Percentiles rank a stretch among this genome's conserved stretches.
Conservation (phyloP, 768 basidiomycete species). For the Sporobolomyces roseus region DNA sequence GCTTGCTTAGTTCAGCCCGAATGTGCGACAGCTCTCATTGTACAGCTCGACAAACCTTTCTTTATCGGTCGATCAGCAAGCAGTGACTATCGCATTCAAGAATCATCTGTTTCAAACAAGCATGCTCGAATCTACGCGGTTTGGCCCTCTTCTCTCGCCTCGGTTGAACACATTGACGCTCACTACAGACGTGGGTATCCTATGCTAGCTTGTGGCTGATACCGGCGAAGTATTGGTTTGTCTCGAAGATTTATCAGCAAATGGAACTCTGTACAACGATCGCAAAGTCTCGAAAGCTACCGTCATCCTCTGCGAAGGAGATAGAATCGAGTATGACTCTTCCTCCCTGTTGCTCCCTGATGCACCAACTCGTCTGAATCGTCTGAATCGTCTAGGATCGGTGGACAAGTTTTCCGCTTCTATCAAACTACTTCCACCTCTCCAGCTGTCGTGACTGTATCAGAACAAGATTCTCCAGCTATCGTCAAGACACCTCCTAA, state of each 20-base stretch:
- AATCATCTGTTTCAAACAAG: not conserved
- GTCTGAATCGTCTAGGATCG: slow-evolving; percentile 10
- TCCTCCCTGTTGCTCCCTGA: not conserved
- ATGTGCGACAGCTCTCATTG: slow-evolving; percentile 2
- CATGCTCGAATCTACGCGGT: not conserved
- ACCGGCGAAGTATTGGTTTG: slow-evolving; percentile 23
- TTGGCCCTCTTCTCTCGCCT: not conserved
- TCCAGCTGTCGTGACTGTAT: not conserved
- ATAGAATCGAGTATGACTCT: slow-evolving; percentile 21
- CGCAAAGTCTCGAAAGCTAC: not conserved
- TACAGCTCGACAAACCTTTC: not conserved
- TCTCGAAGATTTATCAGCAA: slow-evolving; percentile 18
- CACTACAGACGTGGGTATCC: no score
- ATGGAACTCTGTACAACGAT: slow-evolving; percentile 34
- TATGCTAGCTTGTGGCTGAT: slow-evolving; percentile 23
- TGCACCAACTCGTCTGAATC: not conserved
- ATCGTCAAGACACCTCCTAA: not conserved
- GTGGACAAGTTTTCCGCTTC: slow-evolving; percentile 24
- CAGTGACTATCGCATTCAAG: not conserved
- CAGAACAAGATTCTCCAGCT: not conserved
- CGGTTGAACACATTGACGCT: not conserved
- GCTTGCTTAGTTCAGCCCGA: not conserved
- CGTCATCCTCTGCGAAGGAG: slow-evolving; percentile 26
- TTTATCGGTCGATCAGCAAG: not conserved
- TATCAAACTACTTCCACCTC: not conserved